phyloP scores from a whole-genome alignment of 495 filamentous ascomycete species.

The Neurospora sp. region DNA sequence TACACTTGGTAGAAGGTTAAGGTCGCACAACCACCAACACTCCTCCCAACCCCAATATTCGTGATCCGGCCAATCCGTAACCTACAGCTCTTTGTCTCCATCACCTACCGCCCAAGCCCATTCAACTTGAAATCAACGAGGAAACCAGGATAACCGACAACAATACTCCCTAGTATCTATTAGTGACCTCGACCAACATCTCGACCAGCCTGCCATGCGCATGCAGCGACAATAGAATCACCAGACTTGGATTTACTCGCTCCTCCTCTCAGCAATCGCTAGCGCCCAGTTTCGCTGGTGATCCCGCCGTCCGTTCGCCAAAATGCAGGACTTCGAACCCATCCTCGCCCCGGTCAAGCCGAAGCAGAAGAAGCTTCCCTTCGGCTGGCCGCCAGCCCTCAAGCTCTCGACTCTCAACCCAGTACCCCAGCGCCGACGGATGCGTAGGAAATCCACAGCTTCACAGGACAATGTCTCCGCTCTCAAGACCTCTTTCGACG shows the following conservation, averaged over 20 bases:
- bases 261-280: background rate
- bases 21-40: background rate
- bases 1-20: background rate
- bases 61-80: background rate
- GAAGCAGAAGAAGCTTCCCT: slow-evolving; percentile 17
- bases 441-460: slow-evolving; percentile 59
- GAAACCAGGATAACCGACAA: background rate
- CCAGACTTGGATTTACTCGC: background rate
- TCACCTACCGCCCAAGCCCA: background rate
- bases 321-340: slow-evolving; percentile 19
- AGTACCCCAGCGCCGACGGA: slow-evolving; percentile 61
- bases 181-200: background rate
- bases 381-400: slow-evolving; percentile 17
- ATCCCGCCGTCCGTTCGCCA: background rate
- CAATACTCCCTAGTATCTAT: background rate
- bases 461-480: slow-evolving; percentile 47
- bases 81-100: background rate
- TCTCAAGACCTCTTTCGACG: slow-evolving; percentile 74
- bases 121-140: background rate
- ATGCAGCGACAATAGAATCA: slow-evolving; percentile 17
- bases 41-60: background rate
- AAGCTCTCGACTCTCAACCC: slow-evolving; percentile 29
- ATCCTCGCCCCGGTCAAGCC: slow-evolving; percentile 17
- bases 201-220: slow-evolving; percentile 7
- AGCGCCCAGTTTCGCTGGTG: background rate